Evolutionary conservation across 305 asterid species (phyloP).

Genomic region (Rubia occidens): DNA sequence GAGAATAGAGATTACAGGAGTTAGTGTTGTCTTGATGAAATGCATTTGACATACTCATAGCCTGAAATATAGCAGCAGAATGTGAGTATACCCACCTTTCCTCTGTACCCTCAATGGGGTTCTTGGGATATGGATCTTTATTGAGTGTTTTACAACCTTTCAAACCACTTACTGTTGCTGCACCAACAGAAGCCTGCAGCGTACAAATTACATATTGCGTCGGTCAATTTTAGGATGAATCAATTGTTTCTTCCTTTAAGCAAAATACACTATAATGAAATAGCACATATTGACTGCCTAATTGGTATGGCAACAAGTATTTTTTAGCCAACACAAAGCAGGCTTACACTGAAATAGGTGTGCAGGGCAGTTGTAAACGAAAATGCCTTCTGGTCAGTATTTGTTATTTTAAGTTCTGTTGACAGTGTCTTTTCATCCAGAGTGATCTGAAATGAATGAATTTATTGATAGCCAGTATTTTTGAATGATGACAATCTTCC

Average conservation of each 20-base stretch:
- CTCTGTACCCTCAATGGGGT: conserved; percentile 73
- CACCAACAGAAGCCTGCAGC: conserved; percentile 64
- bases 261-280: background rate
- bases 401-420: conserved; percentile 67
- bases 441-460: conserved; percentile 44
- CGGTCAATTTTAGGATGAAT: background rate
- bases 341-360: conserved; percentile 74
- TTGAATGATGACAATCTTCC: too few relatives aligned
- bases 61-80: background rate
- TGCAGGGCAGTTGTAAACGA: conserved; percentile 88
- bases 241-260: background rate
- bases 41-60: background rate
- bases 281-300: background rate
- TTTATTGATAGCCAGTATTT: conserved; percentile 12
- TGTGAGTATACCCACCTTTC: conserved; percentile 47
- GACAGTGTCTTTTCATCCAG: conserved; percentile 57
- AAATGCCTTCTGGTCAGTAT: conserved; percentile 71
- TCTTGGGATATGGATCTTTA: conserved; percentile 89
- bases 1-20: conserved; percentile 10
- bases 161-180: conserved; percentile 72
- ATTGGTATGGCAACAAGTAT: background rate
- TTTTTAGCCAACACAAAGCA: background rate
- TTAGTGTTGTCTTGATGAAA: background rate
- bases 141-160: conserved; percentile 81
- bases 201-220: conserved; percentile 9